Evolutionary conservation across 495 filamentous ascomycete species (phyloP).

Genomic region (Thermothielavioides terrestris): DNA sequence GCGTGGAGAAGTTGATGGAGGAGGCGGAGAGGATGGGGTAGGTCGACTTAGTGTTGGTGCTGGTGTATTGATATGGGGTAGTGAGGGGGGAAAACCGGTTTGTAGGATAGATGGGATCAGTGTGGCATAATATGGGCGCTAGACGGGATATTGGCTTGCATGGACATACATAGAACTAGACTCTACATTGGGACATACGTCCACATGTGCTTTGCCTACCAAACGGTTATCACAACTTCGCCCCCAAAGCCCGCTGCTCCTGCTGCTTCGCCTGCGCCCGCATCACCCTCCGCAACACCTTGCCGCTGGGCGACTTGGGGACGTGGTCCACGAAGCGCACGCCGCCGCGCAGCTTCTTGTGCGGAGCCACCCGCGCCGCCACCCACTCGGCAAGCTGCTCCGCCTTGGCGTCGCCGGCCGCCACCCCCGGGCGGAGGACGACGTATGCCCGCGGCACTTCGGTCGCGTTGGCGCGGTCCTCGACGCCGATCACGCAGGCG

Average conservation of each 20-base stretch:
- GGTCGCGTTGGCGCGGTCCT: constrained; percentile 57
- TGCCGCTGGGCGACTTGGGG: constrained; percentile 79
- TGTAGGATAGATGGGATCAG: background rate
- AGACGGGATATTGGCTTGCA: no score
- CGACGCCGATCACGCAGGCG: constrained; percentile 76
- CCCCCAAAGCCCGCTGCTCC: constrained; percentile 26
- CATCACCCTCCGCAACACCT: constrained; percentile 71
- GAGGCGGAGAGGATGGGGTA: constrained; percentile 72
- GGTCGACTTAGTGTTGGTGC: no score
- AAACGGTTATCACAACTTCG: constrained; percentile 19
- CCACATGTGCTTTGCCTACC: background rate
- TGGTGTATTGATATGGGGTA: background rate
- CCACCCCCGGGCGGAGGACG: constrained; percentile 51
- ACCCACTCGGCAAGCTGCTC: constrained; percentile 58
- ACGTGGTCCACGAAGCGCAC: constrained; percentile 73
- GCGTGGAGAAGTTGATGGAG: constrained; percentile 71
- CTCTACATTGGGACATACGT: no score
- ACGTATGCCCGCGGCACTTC: constrained; percentile 83
- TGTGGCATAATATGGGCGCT: no score
- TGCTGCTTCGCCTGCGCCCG: constrained; percentile 31
- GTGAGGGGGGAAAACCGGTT: background rate
- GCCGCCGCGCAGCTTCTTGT: constrained; percentile 78
- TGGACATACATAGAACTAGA: no score
- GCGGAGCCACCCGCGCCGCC: constrained; percentile 37
- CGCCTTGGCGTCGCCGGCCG: constrained; percentile 42